A percentile compares a stretch with the other conserved stretches of the same genome.
Conservation (phyloP, 139 green algal genomes). For the Picochlorum sp. region DNA sequence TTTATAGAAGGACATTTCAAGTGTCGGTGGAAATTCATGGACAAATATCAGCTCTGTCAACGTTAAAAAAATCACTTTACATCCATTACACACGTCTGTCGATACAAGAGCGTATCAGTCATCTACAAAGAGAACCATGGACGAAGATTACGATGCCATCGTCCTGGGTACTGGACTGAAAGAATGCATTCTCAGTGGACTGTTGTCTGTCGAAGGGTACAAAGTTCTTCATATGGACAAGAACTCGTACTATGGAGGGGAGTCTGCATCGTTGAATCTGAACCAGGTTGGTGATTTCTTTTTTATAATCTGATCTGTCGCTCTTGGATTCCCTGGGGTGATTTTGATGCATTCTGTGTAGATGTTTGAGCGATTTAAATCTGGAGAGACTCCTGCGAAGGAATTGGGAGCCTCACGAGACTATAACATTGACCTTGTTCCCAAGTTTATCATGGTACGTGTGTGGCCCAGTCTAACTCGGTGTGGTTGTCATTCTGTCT, state of each 20-base stretch:
- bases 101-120: too few relatives aligned
- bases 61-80: too few relatives aligned
- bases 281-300: constrained; percentile 60
- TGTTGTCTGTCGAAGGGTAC: constrained; percentile 85
- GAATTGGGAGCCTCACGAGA: constrained; percentile 77
- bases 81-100: too few relatives aligned
- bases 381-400: constrained; percentile 46
- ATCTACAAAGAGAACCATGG: constrained; percentile 46
- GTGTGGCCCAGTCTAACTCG: constrained; percentile 28
- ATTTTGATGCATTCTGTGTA: constrained; percentile 27
- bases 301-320: too few relatives aligned
- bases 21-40: too few relatives aligned
- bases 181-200: constrained; percentile 93
- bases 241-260: constrained; percentile 97
- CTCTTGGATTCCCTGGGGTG: background rate
- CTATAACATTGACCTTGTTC: constrained; percentile 97
- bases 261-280: constrained; percentile 88
- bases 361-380: constrained; percentile 87
- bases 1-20: too few relatives aligned
- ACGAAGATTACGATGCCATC: constrained; percentile 94
- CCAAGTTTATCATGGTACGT: constrained; percentile 97
- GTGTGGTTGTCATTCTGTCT: background rate
- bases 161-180: constrained; percentile 98
- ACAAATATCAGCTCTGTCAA: too few relatives aligned
- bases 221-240: constrained; percentile 98